Conservation (phyloP, 2,329 filamentous ascomycete genomes). For the Fusarium robinianum region DNA sequence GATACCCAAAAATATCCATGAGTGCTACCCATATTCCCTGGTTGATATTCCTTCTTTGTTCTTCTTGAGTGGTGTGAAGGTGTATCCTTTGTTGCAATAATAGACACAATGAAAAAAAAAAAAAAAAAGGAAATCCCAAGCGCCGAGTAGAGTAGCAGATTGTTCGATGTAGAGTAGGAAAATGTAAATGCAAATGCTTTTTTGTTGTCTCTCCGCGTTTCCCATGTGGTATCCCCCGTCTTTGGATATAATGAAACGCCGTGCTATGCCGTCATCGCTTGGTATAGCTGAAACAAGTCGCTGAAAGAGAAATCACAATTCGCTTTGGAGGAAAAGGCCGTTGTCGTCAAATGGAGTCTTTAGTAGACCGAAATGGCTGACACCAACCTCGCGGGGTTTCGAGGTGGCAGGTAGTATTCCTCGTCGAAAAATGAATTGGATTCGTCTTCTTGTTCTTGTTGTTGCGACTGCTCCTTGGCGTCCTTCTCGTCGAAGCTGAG, state of each 20-base stretch:
- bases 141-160: conserved; percentile 8
- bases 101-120: conserved; percentile 24
- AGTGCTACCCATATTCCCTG: conserved; percentile 20
- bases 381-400: conserved; percentile 56
- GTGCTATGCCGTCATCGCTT: conserved; percentile 38
- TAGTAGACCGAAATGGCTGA: conserved; percentile 63
- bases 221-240: conserved; percentile 41
- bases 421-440: conserved; percentile 54
- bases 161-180: conserved; percentile 6
- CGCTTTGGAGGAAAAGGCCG: conserved; percentile 11
- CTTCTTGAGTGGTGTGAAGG: conserved; percentile 30
- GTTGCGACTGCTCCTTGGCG: conserved; percentile 47
- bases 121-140: conserved; percentile 25
- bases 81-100: conserved; percentile 10
- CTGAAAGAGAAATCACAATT: conserved; percentile 31
- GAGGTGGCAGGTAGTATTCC: conserved; percentile 58
- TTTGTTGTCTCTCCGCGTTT: conserved; percentile 21
- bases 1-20: too few species aligned
- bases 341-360: conserved; percentile 6
- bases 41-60: conserved; percentile 24
- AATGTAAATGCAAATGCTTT: conserved; percentile 23
- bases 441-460: conserved; percentile 45
- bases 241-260: conserved; percentile 35
- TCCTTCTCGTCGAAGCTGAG: conserved; percentile 66
- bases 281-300: conserved; percentile 31